A percentile compares a stretch with the other conserved stretches of the same genome.
Evolutionary conservation across 345 rosid genomes (phyloP).

Genomic region (Litchi chinensis): DNA sequence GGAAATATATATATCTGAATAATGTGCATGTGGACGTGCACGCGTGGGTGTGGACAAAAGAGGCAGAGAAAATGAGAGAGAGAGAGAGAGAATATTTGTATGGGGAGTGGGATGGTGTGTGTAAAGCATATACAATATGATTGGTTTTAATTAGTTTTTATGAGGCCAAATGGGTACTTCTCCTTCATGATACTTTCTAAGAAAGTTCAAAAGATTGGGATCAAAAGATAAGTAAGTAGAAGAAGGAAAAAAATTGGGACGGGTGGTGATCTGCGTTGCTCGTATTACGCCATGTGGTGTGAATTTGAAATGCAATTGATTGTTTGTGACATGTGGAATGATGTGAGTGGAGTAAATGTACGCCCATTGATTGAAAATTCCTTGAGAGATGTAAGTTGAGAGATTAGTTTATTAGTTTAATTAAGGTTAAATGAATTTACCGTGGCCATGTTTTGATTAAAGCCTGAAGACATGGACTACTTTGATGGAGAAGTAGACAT

Average conservation of each 20-base stretch:
- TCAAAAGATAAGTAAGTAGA: not conserved
- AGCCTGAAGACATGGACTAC: conserved; percentile 10
- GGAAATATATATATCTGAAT: not conserved
- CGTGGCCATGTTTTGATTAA: not conserved
- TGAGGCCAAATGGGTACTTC: not conserved
- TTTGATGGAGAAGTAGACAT: not conserved
- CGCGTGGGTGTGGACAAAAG: conserved; percentile 28
- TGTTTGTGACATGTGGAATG: not conserved
- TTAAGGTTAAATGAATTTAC: not conserved
- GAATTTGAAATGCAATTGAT: too few relatives aligned
- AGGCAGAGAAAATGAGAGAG: not conserved
- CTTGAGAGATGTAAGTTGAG: not conserved
- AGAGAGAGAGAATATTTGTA: not conserved
- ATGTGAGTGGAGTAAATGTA: too few relatives aligned
- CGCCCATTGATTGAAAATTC: too few relatives aligned
- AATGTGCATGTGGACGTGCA: conserved; percentile 40
- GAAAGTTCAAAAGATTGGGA: not conserved
- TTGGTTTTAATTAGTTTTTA: not conserved
- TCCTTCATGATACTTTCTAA: not conserved
- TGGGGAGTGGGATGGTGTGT: conserved; percentile 13
- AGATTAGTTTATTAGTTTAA: not conserved
- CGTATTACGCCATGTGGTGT: not conserved
- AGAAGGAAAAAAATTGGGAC: not conserved
- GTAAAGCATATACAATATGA: not conserved
- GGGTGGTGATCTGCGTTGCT: not conserved